Evolutionary conservation across 2,329 filamentous ascomycete species (phyloP).

Genomic region (Ceratocystiopsis sp.): DNA sequence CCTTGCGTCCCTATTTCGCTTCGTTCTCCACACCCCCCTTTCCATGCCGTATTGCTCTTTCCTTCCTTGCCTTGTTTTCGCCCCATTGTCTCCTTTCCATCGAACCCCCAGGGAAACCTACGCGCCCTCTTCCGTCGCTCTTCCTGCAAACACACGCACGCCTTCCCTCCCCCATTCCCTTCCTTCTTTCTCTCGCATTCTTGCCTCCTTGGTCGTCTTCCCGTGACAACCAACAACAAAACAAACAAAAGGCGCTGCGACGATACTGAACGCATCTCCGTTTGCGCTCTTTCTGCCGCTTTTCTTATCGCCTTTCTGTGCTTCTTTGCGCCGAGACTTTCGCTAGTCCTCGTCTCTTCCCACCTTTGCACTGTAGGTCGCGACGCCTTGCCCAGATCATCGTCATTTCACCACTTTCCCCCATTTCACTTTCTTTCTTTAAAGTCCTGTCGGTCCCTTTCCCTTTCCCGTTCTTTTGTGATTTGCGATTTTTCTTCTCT

Average conservation of each 20-base stretch:
- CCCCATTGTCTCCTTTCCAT: background rate
- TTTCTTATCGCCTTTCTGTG: background rate
- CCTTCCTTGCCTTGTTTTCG: conserved; percentile 2
- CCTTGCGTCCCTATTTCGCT: background rate
- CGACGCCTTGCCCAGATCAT: no score
- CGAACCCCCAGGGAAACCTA: background rate
- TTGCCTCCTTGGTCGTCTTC: conserved; percentile 4
- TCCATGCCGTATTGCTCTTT: background rate
- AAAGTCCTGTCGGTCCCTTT: background rate
- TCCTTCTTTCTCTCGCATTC: conserved; percentile 1
- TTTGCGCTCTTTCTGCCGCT: background rate
- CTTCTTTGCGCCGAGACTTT: no score
- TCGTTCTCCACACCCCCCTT: conserved; percentile 1
- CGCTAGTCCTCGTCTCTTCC: no score
- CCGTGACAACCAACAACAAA: conserved; percentile 2
- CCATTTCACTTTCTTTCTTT: no score
- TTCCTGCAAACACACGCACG: background rate
- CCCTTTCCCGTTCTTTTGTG: background rate
- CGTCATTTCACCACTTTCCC: no score
- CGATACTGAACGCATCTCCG: conserved; percentile 1
- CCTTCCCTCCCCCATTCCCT: background rate
- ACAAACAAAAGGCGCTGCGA: conserved; percentile 1
- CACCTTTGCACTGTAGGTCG: no score
- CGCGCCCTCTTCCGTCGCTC: background rate
- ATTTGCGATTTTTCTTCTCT: background rate